Conservation (phyloP, 2,329 filamentous ascomycete species). For the Claviceps sp. region DNA sequence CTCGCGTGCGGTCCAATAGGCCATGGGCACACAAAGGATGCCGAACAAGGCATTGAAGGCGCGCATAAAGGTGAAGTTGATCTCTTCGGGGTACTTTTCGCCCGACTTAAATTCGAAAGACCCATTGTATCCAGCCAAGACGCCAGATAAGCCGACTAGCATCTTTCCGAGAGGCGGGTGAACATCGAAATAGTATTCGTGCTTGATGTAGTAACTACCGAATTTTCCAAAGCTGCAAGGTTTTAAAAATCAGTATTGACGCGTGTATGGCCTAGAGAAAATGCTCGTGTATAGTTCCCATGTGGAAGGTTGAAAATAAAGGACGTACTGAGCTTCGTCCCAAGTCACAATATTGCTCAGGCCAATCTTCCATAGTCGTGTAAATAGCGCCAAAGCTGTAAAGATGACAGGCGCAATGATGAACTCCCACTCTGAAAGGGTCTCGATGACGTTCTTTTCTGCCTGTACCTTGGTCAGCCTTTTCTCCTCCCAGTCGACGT, state of each 20-base stretch:
- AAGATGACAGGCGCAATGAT: constrained; percentile 48
- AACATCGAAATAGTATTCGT: constrained; percentile 92
- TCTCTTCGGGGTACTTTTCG: constrained; percentile 81
- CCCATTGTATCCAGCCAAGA: constrained; percentile 94
- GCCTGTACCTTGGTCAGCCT: constrained; percentile 9
- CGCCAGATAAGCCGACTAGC: constrained; percentile 90
- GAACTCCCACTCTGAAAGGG: constrained; percentile 51
- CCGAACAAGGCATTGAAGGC: constrained; percentile 94
- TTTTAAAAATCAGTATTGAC: constrained; percentile 11
- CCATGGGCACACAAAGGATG: constrained; percentile 80
- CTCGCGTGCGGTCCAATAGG: constrained; percentile 89
- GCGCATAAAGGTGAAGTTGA: constrained; percentile 98
- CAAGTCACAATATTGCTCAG: constrained; percentile 53
- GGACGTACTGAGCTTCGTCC: constrained; percentile 50
- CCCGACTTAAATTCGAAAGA: constrained; percentile 99
- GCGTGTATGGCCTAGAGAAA: background rate
- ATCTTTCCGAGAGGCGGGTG: constrained; percentile 97
- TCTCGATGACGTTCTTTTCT: constrained; percentile 43
- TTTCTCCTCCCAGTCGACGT: background rate
- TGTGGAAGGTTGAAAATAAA: background rate
- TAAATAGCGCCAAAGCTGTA: constrained; percentile 49
- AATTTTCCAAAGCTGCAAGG: constrained; percentile 75
- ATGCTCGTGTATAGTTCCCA: background rate
- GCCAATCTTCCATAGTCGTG: constrained; percentile 56
- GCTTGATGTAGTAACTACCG: constrained; percentile 96